Evolutionary conservation across 768 basidiomycete genomes (phyloP).

Genomic region (Amanita exitialis): DNA sequence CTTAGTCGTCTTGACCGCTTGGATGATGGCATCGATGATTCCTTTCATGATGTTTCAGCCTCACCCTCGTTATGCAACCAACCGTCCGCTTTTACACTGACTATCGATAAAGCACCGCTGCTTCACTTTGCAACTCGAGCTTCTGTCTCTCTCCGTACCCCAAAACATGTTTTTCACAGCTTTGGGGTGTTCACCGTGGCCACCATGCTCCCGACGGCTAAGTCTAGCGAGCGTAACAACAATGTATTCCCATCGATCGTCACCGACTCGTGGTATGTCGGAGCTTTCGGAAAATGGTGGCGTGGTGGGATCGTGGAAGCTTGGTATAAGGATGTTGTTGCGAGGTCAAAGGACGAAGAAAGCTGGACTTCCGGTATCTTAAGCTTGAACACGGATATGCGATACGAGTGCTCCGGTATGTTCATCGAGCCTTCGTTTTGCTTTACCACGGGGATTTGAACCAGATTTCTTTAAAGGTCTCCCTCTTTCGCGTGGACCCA

Average conservation of each 20-base stretch:
- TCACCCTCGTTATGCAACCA: slow-evolving; percentile 17
- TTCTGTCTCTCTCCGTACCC: slow-evolving; percentile 86
- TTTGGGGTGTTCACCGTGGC: slow-evolving; percentile 87
- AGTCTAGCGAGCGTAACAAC: slow-evolving; percentile 26
- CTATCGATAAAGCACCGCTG: slow-evolving; percentile 31
- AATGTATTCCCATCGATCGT: slow-evolving; percentile 37
- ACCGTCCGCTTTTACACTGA: slow-evolving; percentile 17
- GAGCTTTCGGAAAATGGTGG: slow-evolving; percentile 91
- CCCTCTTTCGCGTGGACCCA: slow-evolving; percentile 38
- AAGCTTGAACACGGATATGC: slow-evolving; percentile 61
- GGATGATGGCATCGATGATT: slow-evolving; percentile 42
- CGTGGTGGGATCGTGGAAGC: slow-evolving; percentile 70
- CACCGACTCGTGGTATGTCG: slow-evolving; percentile 82
- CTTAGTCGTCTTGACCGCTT: slow-evolving; percentile 64
- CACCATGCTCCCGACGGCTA: slow-evolving; percentile 50
- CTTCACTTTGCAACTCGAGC: slow-evolving; percentile 92
- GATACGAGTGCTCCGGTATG: slow-evolving; percentile 60
- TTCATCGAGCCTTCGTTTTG: slow-evolving; percentile 6
- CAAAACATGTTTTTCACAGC: slow-evolving; percentile 77
- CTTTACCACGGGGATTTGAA: slow-evolving; percentile 4
- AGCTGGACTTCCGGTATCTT: slow-evolving; percentile 73
- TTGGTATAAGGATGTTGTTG: slow-evolving; percentile 67
- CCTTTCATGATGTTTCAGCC: slow-evolving; percentile 17
- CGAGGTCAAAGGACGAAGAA: slow-evolving; percentile 57
- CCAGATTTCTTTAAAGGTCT: slow-evolving; percentile 25